These are phyloP conservation scores for Spathaspora hagerdaliae DNA, from an alignment of 805 yeast genomes.

Conservation along the genomic window DNA sequence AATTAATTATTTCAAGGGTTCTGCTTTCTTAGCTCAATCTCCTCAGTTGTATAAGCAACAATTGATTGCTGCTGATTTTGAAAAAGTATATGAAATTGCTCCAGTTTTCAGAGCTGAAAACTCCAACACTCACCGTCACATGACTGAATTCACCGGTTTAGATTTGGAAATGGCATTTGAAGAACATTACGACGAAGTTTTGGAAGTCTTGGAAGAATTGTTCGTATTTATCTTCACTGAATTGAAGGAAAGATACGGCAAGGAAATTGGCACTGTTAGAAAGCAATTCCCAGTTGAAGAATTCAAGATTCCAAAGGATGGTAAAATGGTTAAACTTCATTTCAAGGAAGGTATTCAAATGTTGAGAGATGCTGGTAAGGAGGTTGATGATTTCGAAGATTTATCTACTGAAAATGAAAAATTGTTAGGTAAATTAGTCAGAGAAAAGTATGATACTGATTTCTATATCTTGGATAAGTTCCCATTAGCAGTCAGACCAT, in stretches of 20 bases:
- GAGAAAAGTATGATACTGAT: constrained; percentile 94
- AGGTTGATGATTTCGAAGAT: constrained; percentile 84
- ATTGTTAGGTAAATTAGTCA: constrained; percentile 83
- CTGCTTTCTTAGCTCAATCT: constrained; percentile 94
- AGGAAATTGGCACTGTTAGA: constrained; percentile 86
- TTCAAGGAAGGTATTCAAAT: constrained; percentile 88
- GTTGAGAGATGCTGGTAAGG: constrained; percentile 83
- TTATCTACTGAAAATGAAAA: constrained; percentile 93
- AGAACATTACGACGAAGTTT: constrained; percentile 94
- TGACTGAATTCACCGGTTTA: constrained; percentile 97
- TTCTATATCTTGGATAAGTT: constrained; percentile 97
- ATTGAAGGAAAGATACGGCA: constrained; percentile 72
- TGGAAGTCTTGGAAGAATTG: constrained; percentile 59
- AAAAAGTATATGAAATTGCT: constrained; percentile 91
- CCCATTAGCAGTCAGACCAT: constrained; percentile 96
- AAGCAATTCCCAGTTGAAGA: constrained; percentile 97
- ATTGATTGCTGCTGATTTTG: constrained; percentile 96
- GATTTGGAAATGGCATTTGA: constrained; percentile 98
- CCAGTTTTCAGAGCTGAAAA: constrained; percentile 99
- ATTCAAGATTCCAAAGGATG: constrained; percentile 88
- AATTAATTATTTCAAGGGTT: constrained; percentile 85
- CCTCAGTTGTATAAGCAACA: constrained; percentile 98
- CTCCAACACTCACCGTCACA: constrained; percentile 98
- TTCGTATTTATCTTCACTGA: constrained; percentile 86
- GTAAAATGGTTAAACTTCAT: constrained; percentile 86